These are phyloP conservation scores for Erigeron canadensis DNA, from an alignment of 129 eudicot species.

Conservation along the genomic window DNA sequence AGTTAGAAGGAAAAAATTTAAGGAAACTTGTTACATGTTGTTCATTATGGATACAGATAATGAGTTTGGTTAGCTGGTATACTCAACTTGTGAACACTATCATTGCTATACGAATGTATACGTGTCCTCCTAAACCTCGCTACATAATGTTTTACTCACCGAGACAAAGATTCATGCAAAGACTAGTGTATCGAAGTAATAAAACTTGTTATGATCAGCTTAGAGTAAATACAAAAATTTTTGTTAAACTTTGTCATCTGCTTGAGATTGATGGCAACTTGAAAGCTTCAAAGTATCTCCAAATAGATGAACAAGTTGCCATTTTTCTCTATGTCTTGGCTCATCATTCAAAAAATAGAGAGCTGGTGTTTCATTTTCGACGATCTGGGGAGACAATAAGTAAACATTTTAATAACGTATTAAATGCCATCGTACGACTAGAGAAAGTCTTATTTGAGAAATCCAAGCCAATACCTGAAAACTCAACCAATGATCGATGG, in stretches of 20 bases:
- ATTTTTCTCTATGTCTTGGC: neutral
- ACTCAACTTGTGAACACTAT: neutral
- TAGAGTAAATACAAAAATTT: neutral
- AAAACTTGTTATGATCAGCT: neutral
- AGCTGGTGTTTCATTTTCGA: neutral
- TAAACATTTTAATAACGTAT: too few species aligned
- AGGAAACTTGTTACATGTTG: neutral
- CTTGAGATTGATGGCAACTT: too few species aligned
- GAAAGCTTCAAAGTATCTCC: too few species aligned
- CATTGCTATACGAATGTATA: neutral
- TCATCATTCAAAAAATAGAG: neutral
- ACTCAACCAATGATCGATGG: neutral
- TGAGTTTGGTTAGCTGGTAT: neutral
- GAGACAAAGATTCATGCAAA: neutral
- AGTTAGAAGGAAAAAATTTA: neutral
- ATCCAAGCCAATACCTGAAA: neutral
- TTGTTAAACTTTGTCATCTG: too few species aligned
- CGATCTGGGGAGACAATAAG: too few species aligned
- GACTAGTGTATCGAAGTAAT: neutral
- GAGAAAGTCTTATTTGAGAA: neutral
- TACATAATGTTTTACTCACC: neutral
- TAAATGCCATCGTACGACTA: neutral
- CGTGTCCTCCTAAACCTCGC: neutral
- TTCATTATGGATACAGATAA: neutral
- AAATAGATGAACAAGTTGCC: neutral